Conservation (phyloP, 164 flowering plant genomes). For the Magnolia kwangsiensis region DNA sequence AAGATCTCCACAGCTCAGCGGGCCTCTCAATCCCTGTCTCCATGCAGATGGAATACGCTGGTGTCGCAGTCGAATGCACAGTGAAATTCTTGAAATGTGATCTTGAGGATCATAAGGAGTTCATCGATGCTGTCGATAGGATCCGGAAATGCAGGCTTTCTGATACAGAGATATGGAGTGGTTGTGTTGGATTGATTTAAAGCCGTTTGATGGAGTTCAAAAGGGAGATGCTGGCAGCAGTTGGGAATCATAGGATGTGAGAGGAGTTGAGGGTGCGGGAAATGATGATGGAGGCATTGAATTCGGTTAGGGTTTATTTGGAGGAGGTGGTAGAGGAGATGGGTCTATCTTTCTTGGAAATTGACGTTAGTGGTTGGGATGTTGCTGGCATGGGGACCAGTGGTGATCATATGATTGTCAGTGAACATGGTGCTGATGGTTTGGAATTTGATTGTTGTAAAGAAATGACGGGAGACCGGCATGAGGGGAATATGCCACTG, state of each 20-base stretch:
- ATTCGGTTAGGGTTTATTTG: constrained; percentile 31
- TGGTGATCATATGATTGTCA: neutral
- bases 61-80: constrained; percentile 53
- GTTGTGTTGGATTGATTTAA: constrained; percentile 29
- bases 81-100: constrained; percentile 28
- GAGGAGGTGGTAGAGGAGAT: constrained; percentile 38
- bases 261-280: constrained; percentile 22
- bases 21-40: constrained; percentile 24
- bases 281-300: constrained; percentile 33
- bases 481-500: neutral
- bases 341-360: constrained; percentile 57
- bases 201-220: constrained; percentile 30
- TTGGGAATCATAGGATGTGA: constrained; percentile 28
- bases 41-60: constrained; percentile 48
- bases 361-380: neutral
- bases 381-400: neutral
- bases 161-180: constrained; percentile 24
- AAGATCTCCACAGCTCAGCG: constrained; percentile 24
- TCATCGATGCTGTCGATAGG: constrained; percentile 41
- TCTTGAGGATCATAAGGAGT: constrained; percentile 17
- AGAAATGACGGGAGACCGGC: neutral
- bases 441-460: neutral
- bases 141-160: constrained; percentile 53
- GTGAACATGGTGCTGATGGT: neutral
- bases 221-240: constrained; percentile 44